Evolutionary conservation across 2,329 filamentous ascomycete genomes (phyloP).

Genomic region (Fusarium incarnatum): DNA sequence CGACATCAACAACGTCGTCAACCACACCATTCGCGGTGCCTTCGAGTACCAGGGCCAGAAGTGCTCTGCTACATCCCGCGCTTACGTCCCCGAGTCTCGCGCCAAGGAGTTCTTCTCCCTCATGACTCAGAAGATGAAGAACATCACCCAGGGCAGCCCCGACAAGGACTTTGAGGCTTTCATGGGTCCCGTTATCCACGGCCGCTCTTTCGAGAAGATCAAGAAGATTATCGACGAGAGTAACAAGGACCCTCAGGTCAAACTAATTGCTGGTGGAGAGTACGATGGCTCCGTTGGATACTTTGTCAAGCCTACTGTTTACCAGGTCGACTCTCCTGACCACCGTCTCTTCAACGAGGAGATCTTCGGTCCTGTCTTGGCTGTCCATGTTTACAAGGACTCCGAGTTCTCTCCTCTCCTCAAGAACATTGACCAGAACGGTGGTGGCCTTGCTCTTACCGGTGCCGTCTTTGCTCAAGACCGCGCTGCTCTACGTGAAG

Average conservation of each 20-base stretch:
- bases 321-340: slow-evolving; percentile 76
- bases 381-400: slow-evolving; percentile 82
- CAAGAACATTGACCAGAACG: slow-evolving; percentile 54
- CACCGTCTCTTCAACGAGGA: slow-evolving; percentile 82
- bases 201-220: slow-evolving; percentile 83
- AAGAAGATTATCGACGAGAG: slow-evolving; percentile 80
- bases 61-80: slow-evolving; percentile 84
- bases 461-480: slow-evolving; percentile 63
- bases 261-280: slow-evolving; percentile 78
- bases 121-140: slow-evolving; percentile 73
- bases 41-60: slow-evolving; percentile 95
- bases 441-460: slow-evolving; percentile 60
- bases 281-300: slow-evolving; percentile 83
- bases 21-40: slow-evolving; percentile 85
- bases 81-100: slow-evolving; percentile 81
- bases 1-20: slow-evolving; percentile 81
- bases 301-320: slow-evolving; percentile 86
- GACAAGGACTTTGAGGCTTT: slow-evolving; percentile 77
- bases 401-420: slow-evolving; percentile 54
- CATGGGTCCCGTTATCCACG: slow-evolving; percentile 88
- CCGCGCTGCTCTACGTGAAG: slow-evolving; percentile 60
- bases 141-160: slow-evolving; percentile 77
- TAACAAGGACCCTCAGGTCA: slow-evolving; percentile 78
- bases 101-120: slow-evolving; percentile 77
- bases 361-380: slow-evolving; percentile 83